Evolutionary conservation across 2,329 filamentous ascomycete species (phyloP).

Genomic region (Colletotrichum sp.): DNA sequence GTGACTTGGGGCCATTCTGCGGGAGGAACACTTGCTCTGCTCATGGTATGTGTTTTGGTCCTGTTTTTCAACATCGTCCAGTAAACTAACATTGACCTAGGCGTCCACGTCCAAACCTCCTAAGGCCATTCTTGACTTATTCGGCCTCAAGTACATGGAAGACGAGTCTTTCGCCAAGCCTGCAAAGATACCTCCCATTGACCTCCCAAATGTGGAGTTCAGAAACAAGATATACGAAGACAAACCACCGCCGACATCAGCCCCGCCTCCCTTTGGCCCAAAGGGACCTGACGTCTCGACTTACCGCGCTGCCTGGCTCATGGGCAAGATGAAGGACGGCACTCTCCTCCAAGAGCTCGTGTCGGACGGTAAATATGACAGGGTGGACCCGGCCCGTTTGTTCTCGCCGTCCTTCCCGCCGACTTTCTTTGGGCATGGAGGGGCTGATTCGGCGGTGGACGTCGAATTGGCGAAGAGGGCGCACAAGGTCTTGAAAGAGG

Average conservation of each 20-base stretch:
- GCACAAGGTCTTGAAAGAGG: background rate
- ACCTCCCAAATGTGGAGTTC: background rate
- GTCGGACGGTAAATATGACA: background rate
- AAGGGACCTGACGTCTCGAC: background rate
- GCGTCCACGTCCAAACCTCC: background rate
- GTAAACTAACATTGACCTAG: background rate
- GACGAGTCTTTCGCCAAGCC: background rate
- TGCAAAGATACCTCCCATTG: background rate
- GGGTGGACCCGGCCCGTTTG: background rate
- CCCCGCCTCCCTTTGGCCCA: background rate
- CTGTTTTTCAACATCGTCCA: background rate
- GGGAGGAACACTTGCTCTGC: background rate
- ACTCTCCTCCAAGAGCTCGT: background rate
- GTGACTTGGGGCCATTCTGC: background rate
- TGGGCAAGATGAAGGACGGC: background rate
- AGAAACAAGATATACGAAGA: background rate
- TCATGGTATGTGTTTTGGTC: background rate
- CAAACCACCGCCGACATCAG: background rate
- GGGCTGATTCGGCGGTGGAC: background rate
- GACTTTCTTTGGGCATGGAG: background rate
- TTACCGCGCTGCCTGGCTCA: background rate
- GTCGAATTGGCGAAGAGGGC: background rate
- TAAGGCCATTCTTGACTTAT: background rate
- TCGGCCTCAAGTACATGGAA: background rate
- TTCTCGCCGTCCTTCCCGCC: background rate